Evolutionary conservation across 495 filamentous ascomycete species (phyloP), one percentile per base, ranked within the genome.

Genomic region (Tuber microsphaerosporum): DNA sequence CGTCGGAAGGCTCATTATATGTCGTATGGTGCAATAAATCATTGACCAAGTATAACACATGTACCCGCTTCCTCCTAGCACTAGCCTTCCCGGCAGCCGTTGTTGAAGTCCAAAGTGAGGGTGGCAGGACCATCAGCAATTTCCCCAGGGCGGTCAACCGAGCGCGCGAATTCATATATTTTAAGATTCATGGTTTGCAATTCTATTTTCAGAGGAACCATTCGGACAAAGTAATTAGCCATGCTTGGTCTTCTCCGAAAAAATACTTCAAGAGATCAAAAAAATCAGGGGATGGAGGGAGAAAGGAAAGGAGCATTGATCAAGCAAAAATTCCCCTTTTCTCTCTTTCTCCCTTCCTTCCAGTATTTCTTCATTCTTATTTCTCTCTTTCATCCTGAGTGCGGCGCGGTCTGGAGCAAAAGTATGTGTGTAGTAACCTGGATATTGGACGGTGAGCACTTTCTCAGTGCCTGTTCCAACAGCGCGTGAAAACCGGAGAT

Each of bases 181-280:
- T 86, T 81, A 94, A 86, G 75, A 94, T 89, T 93, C 93, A 97
- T 84, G 88, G 86, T 88, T 94, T 97, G 87, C 92, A 94, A 85
- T 88, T 91, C 94, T 97, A 88, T 83, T 68, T 56, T 65, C 72
- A 68, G 56, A 34, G 37, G 34, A 34, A 31, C 56, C 56, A 65
- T 65, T 26, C 56, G 56, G 56, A 65, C 56, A 34, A 65, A 65
- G 56, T 65, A 34, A 65, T 65, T 65, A 65, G 56, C 56, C 56
- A 65, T 65, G 56, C 34, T 65, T 65, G 56, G 56, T 65, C 56
- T 65, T 65, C 56, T 34, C 56, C 56, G 34, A 65, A 65, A 61
- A 31, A 34, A 34, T 65, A 26, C 26, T 65, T 65, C 56, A 75
- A 61, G 76, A 74, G 71, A 73, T 44, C 69, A 71, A 56, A 75